These are phyloP conservation scores for Ceratocystis colombiana DNA, from an alignment of 2,329 filamentous ascomycete species.

Conservation along the genomic window DNA sequence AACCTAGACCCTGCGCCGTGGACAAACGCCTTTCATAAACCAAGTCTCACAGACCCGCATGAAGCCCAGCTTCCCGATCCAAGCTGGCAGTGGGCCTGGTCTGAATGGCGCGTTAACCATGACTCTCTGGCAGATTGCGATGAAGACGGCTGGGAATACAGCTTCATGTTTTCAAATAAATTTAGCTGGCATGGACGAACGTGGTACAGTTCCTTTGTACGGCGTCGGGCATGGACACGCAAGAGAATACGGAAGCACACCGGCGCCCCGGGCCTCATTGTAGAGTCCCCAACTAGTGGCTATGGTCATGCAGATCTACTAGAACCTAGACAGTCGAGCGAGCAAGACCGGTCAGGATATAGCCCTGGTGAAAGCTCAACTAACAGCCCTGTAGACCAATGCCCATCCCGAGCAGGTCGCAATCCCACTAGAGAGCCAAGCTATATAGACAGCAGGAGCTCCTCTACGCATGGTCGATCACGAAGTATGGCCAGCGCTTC, in stretches of 20 bases:
- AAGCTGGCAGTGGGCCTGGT: constrained; percentile 81
- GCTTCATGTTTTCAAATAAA: constrained; percentile 65
- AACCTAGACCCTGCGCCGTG: constrained; percentile 78
- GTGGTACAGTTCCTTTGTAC: constrained; percentile 95
- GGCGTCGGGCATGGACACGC: constrained; percentile 77
- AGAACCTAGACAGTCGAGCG: not conserved
- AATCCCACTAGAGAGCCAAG: not conserved
- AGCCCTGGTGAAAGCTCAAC: not conserved
- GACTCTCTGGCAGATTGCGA: constrained; percentile 62
- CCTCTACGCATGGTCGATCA: constrained; percentile 8
- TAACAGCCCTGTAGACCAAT: not conserved
- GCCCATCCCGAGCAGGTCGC: constrained; percentile 7
- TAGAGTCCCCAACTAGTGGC: constrained; percentile 8
- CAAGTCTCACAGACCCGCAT: constrained; percentile 57
- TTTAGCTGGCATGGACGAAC: constrained; percentile 81
- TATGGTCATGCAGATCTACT: constrained; percentile 9
- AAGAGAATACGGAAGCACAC: constrained; percentile 55
- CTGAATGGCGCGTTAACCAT: constrained; percentile 55
- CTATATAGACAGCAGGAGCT: constrained; percentile 7
- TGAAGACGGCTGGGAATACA: constrained; percentile 93
- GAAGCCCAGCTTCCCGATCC: constrained; percentile 92
- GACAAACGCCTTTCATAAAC: constrained; percentile 59
- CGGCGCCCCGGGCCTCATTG: constrained; percentile 33
- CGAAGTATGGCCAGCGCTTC: constrained; percentile 22
- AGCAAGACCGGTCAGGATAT: not conserved